phyloP scores from a whole-genome alignment of 2,329 filamentous ascomycete genomes.

The Gyromitra esculenta region DNA sequence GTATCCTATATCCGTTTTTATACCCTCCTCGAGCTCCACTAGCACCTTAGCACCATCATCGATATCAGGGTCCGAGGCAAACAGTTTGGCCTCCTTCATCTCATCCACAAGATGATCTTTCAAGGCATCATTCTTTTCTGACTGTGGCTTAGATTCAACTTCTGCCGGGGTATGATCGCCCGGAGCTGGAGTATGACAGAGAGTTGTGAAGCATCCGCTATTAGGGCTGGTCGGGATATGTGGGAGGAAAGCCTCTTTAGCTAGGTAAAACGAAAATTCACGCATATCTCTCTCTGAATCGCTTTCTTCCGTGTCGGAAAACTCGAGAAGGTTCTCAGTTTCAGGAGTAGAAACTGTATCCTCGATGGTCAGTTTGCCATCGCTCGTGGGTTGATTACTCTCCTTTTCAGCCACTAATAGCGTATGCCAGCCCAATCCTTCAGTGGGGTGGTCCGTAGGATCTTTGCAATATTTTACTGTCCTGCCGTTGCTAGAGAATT shows the following conservation, averaged over 20 bases:
- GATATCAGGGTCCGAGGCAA: too few relatives aligned
- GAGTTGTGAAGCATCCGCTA: conserved; percentile 5
- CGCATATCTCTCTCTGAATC: conserved; percentile 8
- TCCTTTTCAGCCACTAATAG: background rate
- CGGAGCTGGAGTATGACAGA: conserved; percentile 30
- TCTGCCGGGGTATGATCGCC: conserved; percentile 15
- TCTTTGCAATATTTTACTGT: conserved; percentile 20
- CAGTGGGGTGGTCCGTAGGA: conserved; percentile 23
- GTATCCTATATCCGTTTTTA: background rate
- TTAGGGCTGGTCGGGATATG: conserved; percentile 25
- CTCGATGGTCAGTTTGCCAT: background rate
- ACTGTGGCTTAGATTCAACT: background rate
- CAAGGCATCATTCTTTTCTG: background rate
- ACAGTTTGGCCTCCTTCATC: background rate
- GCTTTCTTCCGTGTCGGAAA: conserved; percentile 11
- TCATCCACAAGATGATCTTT: background rate
- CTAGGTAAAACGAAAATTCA: conserved; percentile 31
- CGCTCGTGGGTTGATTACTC: background rate
- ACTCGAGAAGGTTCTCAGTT: background rate
- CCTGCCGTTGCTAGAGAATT: conserved; percentile 18
- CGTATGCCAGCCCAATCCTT: conserved; percentile 32
- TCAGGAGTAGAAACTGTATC: background rate
- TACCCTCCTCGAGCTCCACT: background rate
- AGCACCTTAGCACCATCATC: background rate
- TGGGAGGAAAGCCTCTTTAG: conserved; percentile 34